Percentiles rank a stretch among this genome's conserved stretches.
phyloP scores from a whole-genome alignment of 495 filamentous ascomycete species.

The Hypoxylon intermedium region DNA sequence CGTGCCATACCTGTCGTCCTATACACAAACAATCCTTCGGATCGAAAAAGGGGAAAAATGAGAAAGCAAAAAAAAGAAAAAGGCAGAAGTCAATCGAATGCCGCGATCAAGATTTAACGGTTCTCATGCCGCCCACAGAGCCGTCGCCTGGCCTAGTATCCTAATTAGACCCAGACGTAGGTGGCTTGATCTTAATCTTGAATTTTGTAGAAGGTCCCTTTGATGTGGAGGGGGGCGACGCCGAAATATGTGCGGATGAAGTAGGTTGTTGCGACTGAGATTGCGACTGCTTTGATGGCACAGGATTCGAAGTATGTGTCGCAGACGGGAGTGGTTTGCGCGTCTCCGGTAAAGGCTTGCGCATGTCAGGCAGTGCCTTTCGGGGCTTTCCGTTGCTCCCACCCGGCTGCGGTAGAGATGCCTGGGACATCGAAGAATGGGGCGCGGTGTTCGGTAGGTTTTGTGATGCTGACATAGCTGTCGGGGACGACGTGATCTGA shows the following conservation, averaged over 20 bases:
- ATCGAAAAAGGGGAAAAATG: too few species aligned
- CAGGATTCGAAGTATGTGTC: slow-evolving; percentile 33
- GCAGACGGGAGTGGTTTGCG: slow-evolving; percentile 51
- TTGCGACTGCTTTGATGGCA: slow-evolving; percentile 33
- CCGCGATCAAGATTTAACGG: too few species aligned
- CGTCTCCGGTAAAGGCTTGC: slow-evolving; percentile 45
- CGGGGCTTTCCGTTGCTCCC: slow-evolving; percentile 33
- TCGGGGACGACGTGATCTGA: slow-evolving; percentile 10
- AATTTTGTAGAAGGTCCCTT: slow-evolving; percentile 38
- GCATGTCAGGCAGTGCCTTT: slow-evolving; percentile 42
- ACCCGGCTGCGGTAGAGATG: slow-evolving; percentile 22
- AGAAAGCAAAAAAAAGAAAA: too few species aligned
- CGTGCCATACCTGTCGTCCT: too few species aligned
- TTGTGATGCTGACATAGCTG: slow-evolving; percentile 1
- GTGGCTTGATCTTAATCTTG: slow-evolving; percentile 50
- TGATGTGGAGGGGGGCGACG: slow-evolving; percentile 25
- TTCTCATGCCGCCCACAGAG: too few species aligned
- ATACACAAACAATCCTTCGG: not conserved
- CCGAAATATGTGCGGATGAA: slow-evolving; percentile 6
- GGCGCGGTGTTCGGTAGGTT: not conserved
- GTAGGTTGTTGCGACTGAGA: not conserved
- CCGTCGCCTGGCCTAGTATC: too few species aligned
- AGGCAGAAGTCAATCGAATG: not conserved
- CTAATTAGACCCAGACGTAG: slow-evolving; percentile 17
- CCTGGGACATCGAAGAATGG: not conserved